A percentile compares a stretch with the other conserved stretches of the same genome.
phyloP scores from a whole-genome alignment of 176 grass and related monocot species.

The Rhipidocladum racemiflorum region DNA sequence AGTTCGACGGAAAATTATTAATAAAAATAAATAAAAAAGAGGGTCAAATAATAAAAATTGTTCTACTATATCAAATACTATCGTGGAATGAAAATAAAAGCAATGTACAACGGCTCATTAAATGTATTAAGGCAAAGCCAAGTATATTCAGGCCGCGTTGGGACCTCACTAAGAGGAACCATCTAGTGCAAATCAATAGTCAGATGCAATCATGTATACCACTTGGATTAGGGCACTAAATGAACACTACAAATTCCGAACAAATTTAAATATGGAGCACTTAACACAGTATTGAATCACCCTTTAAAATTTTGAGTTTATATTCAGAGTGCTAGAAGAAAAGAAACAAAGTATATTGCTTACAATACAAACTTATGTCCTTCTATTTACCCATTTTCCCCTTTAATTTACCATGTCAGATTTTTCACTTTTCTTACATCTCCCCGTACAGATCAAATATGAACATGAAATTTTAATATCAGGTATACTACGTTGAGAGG shows the following conservation, averaged over 20 bases:
- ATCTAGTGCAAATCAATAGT: background rate
- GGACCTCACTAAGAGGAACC: background rate
- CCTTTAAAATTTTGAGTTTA: background rate
- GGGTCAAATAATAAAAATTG: too few relatives aligned
- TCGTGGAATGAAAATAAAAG: background rate
- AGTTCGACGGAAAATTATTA: too few relatives aligned
- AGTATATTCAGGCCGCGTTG: background rate
- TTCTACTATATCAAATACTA: background rate
- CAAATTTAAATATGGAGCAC: background rate
- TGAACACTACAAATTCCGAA: background rate
- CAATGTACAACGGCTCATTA: background rate
- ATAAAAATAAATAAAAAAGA: too few relatives aligned
- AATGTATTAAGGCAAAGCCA: background rate
- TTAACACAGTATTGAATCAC: background rate
- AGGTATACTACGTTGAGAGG: too few relatives aligned
- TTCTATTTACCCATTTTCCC: background rate
- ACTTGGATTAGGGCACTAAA: background rate
- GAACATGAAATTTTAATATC: background rate
- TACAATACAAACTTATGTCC: background rate
- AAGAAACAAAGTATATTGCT: background rate
- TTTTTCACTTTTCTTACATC: background rate
- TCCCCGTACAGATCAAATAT: background rate
- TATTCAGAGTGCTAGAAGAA: background rate
- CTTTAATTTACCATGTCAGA: background rate
- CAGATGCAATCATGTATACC: background rate